Conservation (phyloP, 805 yeast genomes). For the Candida sakaeoensis region DNA sequence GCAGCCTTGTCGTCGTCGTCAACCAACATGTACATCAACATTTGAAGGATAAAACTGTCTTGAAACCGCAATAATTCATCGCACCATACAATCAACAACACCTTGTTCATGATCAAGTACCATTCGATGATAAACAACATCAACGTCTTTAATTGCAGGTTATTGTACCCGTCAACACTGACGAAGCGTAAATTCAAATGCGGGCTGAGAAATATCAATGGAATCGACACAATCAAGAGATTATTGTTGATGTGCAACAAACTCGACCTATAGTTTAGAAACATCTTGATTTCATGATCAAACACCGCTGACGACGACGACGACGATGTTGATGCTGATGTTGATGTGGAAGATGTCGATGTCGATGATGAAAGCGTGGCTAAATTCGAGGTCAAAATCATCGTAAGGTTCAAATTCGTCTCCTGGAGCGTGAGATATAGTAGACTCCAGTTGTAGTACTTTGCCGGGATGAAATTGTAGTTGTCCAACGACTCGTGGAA, state of each 20-base stretch:
- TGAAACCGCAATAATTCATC: conserved; percentile 13
- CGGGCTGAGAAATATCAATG: conserved; percentile 38
- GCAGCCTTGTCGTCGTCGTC: too few species aligned
- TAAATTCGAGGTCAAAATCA: too few species aligned
- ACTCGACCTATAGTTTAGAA: conserved; percentile 11
- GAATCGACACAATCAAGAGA: conserved; percentile 49
- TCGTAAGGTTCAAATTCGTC: conserved; percentile 23
- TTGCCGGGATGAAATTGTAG: conserved; percentile 41
- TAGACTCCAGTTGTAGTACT: conserved; percentile 42
- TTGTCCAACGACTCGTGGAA: conserved; percentile 48
- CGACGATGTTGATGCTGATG: too few species aligned
- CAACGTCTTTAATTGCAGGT: conserved; percentile 22
- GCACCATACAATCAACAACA: conserved; percentile 28
- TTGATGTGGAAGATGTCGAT: too few species aligned
- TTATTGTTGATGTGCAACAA: conserved; percentile 41
- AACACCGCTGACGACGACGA: conserved; percentile 9
- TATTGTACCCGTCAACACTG: conserved; percentile 22
- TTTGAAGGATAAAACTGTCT: conserved; percentile 26
- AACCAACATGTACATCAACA: conserved; percentile 21
- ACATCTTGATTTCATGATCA: conserved; percentile 15
- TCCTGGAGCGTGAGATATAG: conserved; percentile 47
- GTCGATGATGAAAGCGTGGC: too few species aligned
- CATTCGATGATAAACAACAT: conserved; percentile 39
- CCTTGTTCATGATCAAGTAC: conserved; percentile 42
- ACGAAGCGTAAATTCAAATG: conserved; percentile 15